Evolutionary conservation across 257 asterid genomes (phyloP).

Genomic region (Solanum arcanum): DNA sequence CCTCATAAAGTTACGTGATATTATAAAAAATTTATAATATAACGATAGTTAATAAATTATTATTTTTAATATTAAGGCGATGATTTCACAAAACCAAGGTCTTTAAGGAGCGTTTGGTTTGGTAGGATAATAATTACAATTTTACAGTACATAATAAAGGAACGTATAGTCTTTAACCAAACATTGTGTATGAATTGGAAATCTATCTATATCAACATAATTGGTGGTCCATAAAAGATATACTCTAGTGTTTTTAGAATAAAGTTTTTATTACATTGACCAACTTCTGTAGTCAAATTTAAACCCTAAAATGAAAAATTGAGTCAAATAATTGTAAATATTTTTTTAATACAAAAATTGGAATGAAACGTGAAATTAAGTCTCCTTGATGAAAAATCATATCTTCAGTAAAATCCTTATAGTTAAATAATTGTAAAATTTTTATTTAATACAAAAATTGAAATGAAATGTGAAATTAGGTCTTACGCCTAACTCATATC

Average conservation of each 20-base stretch:
- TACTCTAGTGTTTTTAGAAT: not conserved
- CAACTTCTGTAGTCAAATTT: not conserved
- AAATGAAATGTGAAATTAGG: too few relatives aligned
- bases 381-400: not conserved
- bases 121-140: not conserved
- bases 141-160: not conserved
- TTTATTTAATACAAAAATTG: not conserved
- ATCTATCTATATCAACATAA: not conserved
- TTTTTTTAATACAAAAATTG: too few relatives aligned
- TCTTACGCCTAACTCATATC: too few relatives aligned
- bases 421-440: not conserved
- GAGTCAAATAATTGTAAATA: not conserved
- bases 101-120: not conserved
- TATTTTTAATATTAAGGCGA: not conserved
- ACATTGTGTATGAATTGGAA: not conserved
- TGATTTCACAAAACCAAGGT: not conserved
- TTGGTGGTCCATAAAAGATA: not conserved
- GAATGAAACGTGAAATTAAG: too few relatives aligned
- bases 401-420: not conserved
- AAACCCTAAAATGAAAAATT: not conserved
- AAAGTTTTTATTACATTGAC: not conserved
- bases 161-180: not conserved
- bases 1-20: not conserved
- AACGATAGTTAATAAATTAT: too few relatives aligned
- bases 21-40: too few relatives aligned